Base-by-base conservation (phyloP, 176 grass and related monocot genomes). In the Bolboschoenus planiculmis region DNA sequence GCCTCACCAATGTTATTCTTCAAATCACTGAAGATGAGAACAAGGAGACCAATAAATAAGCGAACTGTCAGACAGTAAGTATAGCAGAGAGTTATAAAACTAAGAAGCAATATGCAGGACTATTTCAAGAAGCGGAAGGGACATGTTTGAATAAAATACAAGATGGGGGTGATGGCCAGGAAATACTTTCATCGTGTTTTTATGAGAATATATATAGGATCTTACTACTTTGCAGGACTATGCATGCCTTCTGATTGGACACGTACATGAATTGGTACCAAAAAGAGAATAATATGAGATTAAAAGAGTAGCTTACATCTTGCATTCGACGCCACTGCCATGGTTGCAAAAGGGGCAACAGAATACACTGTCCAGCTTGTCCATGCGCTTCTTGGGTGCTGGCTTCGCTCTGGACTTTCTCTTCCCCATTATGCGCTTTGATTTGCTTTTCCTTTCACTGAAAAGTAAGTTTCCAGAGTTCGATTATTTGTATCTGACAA, bases 1-100 rank as follows among this genome's bases (percentile, higher is more conserved):
- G 89, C 94, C 62, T 97, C 91, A 1, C 94, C 94, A 64, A 97
- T 91, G 76, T 90, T 80, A 82, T 94, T 97, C 74, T 94, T 97
- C 86, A 94, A 86, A 55, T 97, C 94, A 87, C 94, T 97, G 85
- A 35, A 82, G 4, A 86, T 16, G 64, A 68, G 20, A 40, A 84
- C 27, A 10, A 71, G 83, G 43, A 44, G 68, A 46, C 8, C 4
- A 78, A 78, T 61, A 11, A 85, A 23, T 77, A 33, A 24, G 10
- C 16, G 3, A 84, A 59, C 5, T 6, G 42, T 33, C 4, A 24
- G 31, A 73, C 21, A 59, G 15, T 21, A 15, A 76, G 65, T 11
- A 75, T 14, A 27, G 2, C 26, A 18, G 9, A 36, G 54, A 54
- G 8, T 14, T 56, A 56, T 14, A 47, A 37, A 29, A 48, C 42